Base-by-base conservation (phyloP, 2,329 filamentous ascomycete species). In the Anthostomella pinea region DNA sequence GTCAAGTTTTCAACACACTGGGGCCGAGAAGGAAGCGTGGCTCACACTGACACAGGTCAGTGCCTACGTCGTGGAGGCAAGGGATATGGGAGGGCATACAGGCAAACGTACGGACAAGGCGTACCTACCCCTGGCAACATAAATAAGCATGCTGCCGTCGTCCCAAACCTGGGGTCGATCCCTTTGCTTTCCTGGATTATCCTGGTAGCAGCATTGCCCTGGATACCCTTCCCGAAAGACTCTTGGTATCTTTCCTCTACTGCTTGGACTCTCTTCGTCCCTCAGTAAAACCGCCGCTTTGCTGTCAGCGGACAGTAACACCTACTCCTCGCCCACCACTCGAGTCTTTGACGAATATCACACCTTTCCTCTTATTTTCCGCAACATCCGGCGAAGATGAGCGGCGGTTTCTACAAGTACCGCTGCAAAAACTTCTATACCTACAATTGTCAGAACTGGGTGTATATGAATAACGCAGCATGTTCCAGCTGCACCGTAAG, bases 371-470 rank as follows among this genome's bases (percentile, higher is more conserved):
- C 13, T 9, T 9, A 13, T 23, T 13, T 14, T 23, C 14, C 28
- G 3, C 22, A 31, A 34, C 21, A 38, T 22, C 38, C 33, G 51
- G 29, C 9, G 64, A 64, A 61, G 33, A 59, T 62, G 29, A 61
- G 62, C 45, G 67, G 69, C 28, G 67, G 67, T 23, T 72, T 66
- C 43, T 75, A 73, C 53, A 74, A 69, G 59, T 76, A 72, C 55
- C 65, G 69, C 26, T 77, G 73, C 67, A 76, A 73, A 57, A 72
- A 75, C 61, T 75, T 71, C 48, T 67, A 67, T 39, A 66, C 68
- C 19, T 63, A 72, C 51, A 68, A 74, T 45, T 75, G 72, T 46
- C 64, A 60, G 5, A 70, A 76, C 46, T 77, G 72, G 73, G 72
- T 76, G 8, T 75, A 70, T 58, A 65, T 75, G 13, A 70, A 73